Conservation (phyloP, 2,329 filamentous ascomycete genomes). For the Pseudogymnoascus destructans region DNA sequence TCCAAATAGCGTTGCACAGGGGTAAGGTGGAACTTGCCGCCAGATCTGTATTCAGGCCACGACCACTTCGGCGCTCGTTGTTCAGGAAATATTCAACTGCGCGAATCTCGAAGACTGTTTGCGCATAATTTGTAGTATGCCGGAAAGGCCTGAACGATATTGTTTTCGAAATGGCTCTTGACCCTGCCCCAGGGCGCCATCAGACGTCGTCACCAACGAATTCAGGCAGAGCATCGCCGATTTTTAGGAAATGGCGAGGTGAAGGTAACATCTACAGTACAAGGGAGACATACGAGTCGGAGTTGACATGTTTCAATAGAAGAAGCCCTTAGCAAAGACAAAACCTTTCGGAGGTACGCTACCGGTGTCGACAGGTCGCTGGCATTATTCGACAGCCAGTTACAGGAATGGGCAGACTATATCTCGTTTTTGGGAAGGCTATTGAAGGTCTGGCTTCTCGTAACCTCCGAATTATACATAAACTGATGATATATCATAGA, state of each 20-base stretch:
- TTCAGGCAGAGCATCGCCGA: conserved; percentile 69
- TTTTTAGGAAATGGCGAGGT: conserved; percentile 59
- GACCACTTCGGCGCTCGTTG: not conserved
- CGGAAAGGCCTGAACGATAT: not conserved
- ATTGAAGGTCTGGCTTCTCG: conserved; percentile 52
- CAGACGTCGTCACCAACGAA: conserved; percentile 63
- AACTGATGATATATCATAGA: conserved; percentile 37
- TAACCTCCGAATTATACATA: conserved; percentile 5
- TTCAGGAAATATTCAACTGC: not conserved
- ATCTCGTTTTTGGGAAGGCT: conserved; percentile 90
- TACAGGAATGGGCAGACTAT: conserved; percentile 99
- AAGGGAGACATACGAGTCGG: not conserved
- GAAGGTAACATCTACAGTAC: conserved; percentile 43
- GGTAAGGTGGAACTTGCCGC: conserved; percentile 6
- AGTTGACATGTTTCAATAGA: conserved; percentile 29
- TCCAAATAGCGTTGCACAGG: not conserved
- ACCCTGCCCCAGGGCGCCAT: conserved; percentile 38
- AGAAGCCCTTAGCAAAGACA: conserved; percentile 45
- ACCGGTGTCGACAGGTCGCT: conserved; percentile 76
- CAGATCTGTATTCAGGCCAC: conserved; percentile 8
- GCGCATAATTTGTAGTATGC: conserved; percentile 1
- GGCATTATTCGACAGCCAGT: conserved; percentile 76
- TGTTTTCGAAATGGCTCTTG: conserved; percentile 45
- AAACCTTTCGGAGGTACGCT: conserved; percentile 76
- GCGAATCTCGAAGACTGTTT: not conserved